Percentiles rank a stretch among this genome's conserved stretches.
These are phyloP conservation scores for Voacanga thouarsii DNA, from an alignment of 257 asterid species.

Conservation along the genomic window DNA sequence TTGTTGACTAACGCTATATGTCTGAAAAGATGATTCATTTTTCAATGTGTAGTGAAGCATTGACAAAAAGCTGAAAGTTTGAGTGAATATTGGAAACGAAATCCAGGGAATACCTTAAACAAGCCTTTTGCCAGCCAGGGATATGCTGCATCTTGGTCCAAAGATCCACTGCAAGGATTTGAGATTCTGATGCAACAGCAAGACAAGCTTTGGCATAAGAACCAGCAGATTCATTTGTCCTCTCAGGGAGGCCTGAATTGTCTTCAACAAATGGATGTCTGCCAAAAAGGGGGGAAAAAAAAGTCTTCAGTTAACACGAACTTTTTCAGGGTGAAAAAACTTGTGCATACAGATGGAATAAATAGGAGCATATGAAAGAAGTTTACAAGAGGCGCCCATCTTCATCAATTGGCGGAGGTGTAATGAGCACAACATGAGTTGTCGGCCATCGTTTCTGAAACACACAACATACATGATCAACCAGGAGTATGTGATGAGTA, in stretches of 20 bases:
- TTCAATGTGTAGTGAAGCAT: background rate
- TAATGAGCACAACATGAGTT: constrained; percentile 58
- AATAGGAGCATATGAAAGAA: background rate
- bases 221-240: constrained; percentile 83
- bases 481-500: background rate
- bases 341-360: background rate
- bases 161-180: constrained; percentile 49
- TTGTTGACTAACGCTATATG: background rate
- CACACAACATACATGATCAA: background rate
- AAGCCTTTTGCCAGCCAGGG: constrained; percentile 60
- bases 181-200: constrained; percentile 63
- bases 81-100: background rate
- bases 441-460: constrained; percentile 78
- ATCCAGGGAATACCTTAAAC: constrained; percentile 42
- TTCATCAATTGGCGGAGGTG: constrained; percentile 89
- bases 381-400: constrained; percentile 61
- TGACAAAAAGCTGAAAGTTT: background rate
- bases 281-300: background rate
- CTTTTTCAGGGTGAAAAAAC: background rate
- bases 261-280: constrained; percentile 47
- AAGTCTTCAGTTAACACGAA: no score
- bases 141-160: constrained; percentile 83
- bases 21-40: background rate
- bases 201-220: constrained; percentile 65
- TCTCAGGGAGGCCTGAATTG: constrained; percentile 57